A percentile compares a stretch with the other conserved stretches of the same genome.
Conservation (phyloP, 1,284 basidiomycete genomes). For the Apiotrichum sp. region DNA sequence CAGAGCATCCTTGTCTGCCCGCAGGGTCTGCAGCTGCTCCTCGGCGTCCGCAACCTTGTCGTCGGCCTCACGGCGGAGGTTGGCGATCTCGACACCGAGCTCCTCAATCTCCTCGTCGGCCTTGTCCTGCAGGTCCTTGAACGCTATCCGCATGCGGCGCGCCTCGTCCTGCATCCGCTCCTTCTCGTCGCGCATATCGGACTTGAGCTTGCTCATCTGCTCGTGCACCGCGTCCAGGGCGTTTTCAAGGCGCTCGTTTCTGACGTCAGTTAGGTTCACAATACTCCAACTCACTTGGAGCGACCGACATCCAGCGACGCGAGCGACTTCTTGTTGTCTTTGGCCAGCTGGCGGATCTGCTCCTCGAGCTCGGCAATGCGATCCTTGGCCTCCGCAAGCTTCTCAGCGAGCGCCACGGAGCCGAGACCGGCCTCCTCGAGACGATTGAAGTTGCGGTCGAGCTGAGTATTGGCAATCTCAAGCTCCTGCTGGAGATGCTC, state of each 20-base stretch:
- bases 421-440: slow-evolving; percentile 47
- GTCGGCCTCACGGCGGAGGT: background rate
- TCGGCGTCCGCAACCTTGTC: background rate
- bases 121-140: slow-evolving; percentile 18
- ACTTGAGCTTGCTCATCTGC: slow-evolving; percentile 29
- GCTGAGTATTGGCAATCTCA: slow-evolving; percentile 43
- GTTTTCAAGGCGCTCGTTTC: slow-evolving; percentile 22
- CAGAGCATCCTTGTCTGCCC: slow-evolving; percentile 3
- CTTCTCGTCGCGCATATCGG: slow-evolving; percentile 25
- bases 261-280: background rate
- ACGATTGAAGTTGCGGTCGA: slow-evolving; percentile 49
- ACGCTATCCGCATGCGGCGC: slow-evolving; percentile 22
- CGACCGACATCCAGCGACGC: slow-evolving; percentile 6
- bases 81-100: slow-evolving; percentile 5
- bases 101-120: slow-evolving; percentile 19
- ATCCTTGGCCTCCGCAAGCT: slow-evolving; percentile 43
- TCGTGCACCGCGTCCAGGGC: slow-evolving; percentile 27
- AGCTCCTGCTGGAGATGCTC: slow-evolving; percentile 48
- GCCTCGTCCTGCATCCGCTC: slow-evolving; percentile 30
- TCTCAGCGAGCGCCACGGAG: slow-evolving; percentile 44
- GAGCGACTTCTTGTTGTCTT: slow-evolving; percentile 27
- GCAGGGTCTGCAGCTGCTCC: background rate
- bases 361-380: slow-evolving; percentile 42
- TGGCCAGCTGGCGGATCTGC: slow-evolving; percentile 28
- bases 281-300: slow-evolving; percentile 1